phyloP scores from a whole-genome alignment of 305 asterid species.

The Fraxinus dipetala region DNA sequence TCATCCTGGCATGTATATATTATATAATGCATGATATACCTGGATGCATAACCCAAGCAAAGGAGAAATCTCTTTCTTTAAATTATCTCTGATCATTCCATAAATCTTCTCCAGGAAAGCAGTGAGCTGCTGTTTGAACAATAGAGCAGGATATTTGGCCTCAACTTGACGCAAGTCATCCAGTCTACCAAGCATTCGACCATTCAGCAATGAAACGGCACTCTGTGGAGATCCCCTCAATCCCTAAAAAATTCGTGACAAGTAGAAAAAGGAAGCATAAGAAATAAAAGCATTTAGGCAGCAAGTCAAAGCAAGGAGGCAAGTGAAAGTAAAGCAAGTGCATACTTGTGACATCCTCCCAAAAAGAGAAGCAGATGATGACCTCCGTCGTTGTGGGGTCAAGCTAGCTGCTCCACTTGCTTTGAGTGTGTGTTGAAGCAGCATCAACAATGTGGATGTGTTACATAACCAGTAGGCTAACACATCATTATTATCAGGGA shows the following conservation, averaged over 20 bases:
- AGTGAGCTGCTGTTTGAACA: conserved; percentile 99
- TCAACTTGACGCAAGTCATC: conserved; percentile 96
- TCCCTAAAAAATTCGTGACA: conserved; percentile 49
- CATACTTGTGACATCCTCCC: conserved; percentile 98
- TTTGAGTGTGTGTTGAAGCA: conserved; percentile 97
- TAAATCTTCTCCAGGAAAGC: conserved; percentile 99
- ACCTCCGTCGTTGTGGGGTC: conserved; percentile 94
- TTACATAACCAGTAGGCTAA: conserved; percentile 94
- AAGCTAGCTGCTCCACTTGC: conserved; percentile 96
- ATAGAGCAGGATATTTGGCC: conserved; percentile 96
- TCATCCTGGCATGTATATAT: conserved; percentile 10
- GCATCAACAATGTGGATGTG: conserved; percentile 84
- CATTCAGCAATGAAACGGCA: conserved; percentile 77
- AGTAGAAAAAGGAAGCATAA: conserved; percentile 23
- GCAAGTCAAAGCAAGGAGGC: conserved; percentile 15
- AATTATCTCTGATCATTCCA: conserved; percentile 90
- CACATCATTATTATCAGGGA: conserved; percentile 74
- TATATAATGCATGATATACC: conserved; percentile 43
- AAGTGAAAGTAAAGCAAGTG: conserved; percentile 15
- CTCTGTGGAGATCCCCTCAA: conserved; percentile 93
- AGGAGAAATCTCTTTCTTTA: conserved; percentile 95
- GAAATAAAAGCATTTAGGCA: conserved; percentile 17
- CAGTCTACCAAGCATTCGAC: conserved; percentile 81
- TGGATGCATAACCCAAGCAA: conserved; percentile 95
- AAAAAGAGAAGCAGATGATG: conserved; percentile 92